Base-by-base conservation (phyloP, 345 rosid species). In the Brassica carinata region DNA sequence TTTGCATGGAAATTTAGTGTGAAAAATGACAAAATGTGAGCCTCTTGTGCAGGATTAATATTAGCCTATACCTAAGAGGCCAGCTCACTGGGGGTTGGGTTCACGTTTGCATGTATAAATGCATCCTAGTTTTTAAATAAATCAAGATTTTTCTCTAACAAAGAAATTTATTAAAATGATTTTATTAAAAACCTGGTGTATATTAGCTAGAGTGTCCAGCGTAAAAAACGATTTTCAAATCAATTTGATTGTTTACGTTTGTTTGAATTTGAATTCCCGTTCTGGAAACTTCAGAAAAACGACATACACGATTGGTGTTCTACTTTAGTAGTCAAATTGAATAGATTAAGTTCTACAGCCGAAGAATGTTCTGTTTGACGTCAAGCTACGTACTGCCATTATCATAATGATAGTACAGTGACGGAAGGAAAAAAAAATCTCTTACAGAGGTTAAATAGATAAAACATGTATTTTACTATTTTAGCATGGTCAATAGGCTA, bases 21-120 rank as follows among this genome's bases (percentile, higher is more conserved):
- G 68, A 3, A 67, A 58, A 73, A 58, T 73, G 74, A 73, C 78
- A 74, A 74, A 45, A 74, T 67, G 75, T 59, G 75, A 79, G 64
- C 78, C 38, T 38, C 31, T 71, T 67, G n/a, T 43, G 51, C 51
- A 43, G 14, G 51, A 5, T 43, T 43, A 3, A 43, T 43, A 43
- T 43, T 43, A 43, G 51, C 51, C 51, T 10, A 43, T 43, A 43
- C 51, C 51, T 43, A 43, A 43, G 51, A 45, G 53, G 53, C 53
- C 53, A 45, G 53, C 15, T 45, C 53, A 45, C 4, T 45, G 15
- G 53, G 45, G 13, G 11, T 2, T 11, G 3, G 13, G 3, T 40
- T 40, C 48, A 40, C 48, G 48, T 9, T 40, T 40, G 48, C 48
- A 40, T 40, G n/a, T 45, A 45, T 48, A 48, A 14, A 48, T 51